Conservation (phyloP, 768 basidiomycete genomes). For the Lentinus tigrinus region DNA sequence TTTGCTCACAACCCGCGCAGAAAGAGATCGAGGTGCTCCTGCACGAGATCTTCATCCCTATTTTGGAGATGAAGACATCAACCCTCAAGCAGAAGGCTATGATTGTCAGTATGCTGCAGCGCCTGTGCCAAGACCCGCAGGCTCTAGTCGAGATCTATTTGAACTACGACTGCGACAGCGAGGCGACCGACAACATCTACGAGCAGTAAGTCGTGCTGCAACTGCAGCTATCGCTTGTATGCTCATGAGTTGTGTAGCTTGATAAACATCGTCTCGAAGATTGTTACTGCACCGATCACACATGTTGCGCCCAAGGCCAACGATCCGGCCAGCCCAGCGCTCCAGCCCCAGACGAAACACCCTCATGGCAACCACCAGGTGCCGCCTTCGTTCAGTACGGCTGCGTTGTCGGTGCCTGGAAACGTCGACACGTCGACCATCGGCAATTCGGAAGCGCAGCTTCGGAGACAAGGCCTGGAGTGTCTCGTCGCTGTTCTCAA, state of each 20-base stretch:
- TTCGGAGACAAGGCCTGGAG: constrained; percentile 91
- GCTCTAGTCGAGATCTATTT: constrained; percentile 97
- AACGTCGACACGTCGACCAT: constrained; percentile 65
- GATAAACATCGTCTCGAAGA: constrained; percentile 95
- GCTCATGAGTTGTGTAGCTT: constrained; percentile 43
- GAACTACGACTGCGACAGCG: constrained; percentile 97
- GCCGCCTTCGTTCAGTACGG: constrained; percentile 65
- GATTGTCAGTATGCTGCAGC: constrained; percentile 83
- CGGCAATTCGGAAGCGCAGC: constrained; percentile 77
- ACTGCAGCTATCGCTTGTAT: constrained; percentile 4
- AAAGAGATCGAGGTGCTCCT: constrained; percentile 99
- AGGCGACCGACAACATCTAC: constrained; percentile 95
- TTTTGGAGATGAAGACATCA: constrained; percentile 96
- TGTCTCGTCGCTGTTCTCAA: constrained; percentile 86
- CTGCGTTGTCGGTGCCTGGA: constrained; percentile 62
- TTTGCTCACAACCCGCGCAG: constrained; percentile 38
- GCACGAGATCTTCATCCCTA: constrained; percentile 98
- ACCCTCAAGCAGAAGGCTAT: constrained; percentile 94
- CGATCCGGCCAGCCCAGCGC: constrained; percentile 62
- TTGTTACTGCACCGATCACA: constrained; percentile 61
- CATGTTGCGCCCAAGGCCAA: constrained; percentile 45
- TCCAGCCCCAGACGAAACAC: constrained; percentile 50
- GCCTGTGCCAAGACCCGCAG: constrained; percentile 93
- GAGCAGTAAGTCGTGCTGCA: constrained; percentile 66
- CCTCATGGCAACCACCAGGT: constrained; percentile 41